A percentile compares a stretch with the other conserved stretches of the same genome.
Conservation (phyloP, 2,329 filamentous ascomycete species). For the Coniochaeta sp. region DNA sequence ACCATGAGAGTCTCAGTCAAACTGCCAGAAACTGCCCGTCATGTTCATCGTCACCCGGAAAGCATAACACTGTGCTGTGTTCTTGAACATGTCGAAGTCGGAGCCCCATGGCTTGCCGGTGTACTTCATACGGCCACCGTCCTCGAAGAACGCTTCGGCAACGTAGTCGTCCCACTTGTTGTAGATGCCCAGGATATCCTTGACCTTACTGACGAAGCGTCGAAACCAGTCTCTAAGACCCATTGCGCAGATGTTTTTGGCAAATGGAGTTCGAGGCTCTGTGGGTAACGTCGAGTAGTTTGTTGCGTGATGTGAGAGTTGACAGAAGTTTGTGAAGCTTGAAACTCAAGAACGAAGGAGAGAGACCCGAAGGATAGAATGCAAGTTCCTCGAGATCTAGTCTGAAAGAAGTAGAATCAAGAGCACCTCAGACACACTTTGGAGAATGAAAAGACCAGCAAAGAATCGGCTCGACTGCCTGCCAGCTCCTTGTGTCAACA, state of each 20-base stretch:
- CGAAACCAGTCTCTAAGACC: constrained; percentile 2
- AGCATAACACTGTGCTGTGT: background rate
- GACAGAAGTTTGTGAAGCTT: background rate
- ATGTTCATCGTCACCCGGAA: background rate
- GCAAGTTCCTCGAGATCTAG: background rate
- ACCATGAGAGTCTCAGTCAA: background rate
- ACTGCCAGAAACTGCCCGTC: background rate
- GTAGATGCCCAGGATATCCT: constrained; percentile 1
- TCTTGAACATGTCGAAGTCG: background rate
- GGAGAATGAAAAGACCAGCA: too few relatives aligned
- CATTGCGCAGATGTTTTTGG: background rate
- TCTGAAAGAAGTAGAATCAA: background rate
- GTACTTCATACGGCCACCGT: background rate
- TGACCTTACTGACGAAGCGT: constrained; percentile 1
- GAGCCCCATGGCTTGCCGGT: background rate
- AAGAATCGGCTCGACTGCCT: background rate
- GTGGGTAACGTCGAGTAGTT: background rate
- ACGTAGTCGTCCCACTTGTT: constrained; percentile 2
- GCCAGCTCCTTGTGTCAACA: background rate
- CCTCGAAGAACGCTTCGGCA: constrained; percentile 2
- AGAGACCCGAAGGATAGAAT: background rate
- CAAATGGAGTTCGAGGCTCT: background rate
- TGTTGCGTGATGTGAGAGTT: background rate
- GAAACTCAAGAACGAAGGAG: background rate
- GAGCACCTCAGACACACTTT: too few relatives aligned